Percentiles rank a stretch among this genome's conserved stretches.
Evolutionary conservation across 2,329 filamentous ascomycete species (phyloP).

Genomic region (Trichoderma sp.): DNA sequence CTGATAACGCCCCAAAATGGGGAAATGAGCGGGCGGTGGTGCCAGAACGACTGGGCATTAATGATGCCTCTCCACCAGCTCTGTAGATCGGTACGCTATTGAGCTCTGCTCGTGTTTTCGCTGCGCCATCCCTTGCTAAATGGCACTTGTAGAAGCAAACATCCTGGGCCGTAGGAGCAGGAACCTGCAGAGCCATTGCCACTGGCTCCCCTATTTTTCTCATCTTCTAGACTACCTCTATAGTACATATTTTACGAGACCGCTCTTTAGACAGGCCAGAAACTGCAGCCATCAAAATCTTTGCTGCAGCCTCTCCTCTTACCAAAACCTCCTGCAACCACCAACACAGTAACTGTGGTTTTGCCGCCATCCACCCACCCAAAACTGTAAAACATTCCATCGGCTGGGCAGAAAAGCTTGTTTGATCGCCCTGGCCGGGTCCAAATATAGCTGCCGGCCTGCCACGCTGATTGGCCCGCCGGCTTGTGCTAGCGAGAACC

Average conservation of each 20-base stretch:
- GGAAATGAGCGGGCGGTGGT: not conserved
- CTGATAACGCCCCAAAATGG: not conserved
- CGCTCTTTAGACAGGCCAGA: not conserved
- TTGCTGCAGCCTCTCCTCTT: not conserved
- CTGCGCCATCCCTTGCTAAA: not conserved
- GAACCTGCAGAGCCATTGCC: not conserved
- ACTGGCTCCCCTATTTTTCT: not conserved
- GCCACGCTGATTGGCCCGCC: not conserved
- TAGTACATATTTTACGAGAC: not conserved
- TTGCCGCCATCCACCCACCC: not conserved
- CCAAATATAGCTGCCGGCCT: not conserved
- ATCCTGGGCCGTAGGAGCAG: not conserved
- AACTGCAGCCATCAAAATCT: too few species aligned
- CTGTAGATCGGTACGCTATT: not conserved
- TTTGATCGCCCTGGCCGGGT: constrained; percentile 12
- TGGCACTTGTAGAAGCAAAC: not conserved
- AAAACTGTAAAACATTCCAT: not conserved
- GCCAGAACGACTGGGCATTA: not conserved
- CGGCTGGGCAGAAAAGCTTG: constrained; percentile 21
- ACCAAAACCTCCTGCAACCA: not conserved
- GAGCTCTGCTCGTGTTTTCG: not conserved
- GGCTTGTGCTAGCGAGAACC: not conserved
- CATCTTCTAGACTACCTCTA: not conserved
- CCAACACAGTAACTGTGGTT: not conserved
- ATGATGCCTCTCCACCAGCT: not conserved